These are phyloP conservation scores for Nakazawaea ishiwadae DNA, from an alignment of 805 yeast genomes.

Conservation along the genomic window DNA sequence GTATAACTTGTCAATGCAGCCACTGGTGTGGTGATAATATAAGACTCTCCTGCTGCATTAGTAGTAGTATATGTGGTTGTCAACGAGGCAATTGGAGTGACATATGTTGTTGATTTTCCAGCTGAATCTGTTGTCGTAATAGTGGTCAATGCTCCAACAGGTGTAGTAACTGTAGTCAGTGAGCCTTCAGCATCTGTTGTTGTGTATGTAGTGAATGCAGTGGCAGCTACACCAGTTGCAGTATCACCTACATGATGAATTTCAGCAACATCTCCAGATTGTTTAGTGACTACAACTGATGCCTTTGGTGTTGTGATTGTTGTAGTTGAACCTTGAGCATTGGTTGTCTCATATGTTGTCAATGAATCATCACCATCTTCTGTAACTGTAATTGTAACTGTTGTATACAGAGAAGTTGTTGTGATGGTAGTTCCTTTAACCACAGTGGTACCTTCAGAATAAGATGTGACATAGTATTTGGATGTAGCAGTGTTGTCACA, in stretches of 20 bases:
- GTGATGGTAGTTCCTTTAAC: slow-evolving; percentile 2
- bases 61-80: slow-evolving; percentile 1
- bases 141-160: not conserved
- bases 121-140: not conserved
- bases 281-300: not conserved
- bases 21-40: not conserved
- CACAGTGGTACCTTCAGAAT: slow-evolving; percentile 3
- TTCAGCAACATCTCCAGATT: not conserved
- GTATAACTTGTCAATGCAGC: not conserved
- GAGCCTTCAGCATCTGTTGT: slow-evolving; percentile 1
- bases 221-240: not conserved
- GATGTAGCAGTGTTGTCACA: not conserved
- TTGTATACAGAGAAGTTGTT: slow-evolving; percentile 1
- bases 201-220: slow-evolving; percentile 1
- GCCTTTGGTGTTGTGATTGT: not conserved
- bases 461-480: not conserved
- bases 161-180: not conserved
- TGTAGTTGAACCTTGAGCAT: not conserved
- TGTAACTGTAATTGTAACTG: not conserved
- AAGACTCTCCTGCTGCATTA: not conserved
- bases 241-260: not conserved
- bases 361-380: not conserved
- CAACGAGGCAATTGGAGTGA: slow-evolving; percentile 1
- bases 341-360: not conserved
- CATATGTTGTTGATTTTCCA: slow-evolving; percentile 1